These are phyloP conservation scores for Theileria orientalis DNA, from an alignment of 169 alveolate species.

Conservation along the genomic window DNA sequence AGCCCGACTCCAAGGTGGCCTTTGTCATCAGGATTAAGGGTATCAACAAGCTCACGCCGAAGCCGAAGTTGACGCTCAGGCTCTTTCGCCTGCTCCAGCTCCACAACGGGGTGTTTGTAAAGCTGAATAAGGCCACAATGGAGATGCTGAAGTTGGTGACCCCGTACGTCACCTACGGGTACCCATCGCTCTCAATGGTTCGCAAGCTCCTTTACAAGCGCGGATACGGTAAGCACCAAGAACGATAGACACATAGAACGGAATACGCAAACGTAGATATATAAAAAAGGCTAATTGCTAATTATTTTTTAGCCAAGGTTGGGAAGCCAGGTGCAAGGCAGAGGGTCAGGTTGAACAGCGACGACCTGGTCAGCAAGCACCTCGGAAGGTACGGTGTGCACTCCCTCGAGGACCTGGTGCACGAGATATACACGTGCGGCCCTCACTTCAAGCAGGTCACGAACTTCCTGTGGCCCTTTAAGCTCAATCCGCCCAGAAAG, in stretches of 20 bases:
- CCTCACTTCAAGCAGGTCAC: constrained; percentile 98
- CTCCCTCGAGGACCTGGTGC: constrained; percentile 97
- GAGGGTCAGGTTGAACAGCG: constrained; percentile 68
- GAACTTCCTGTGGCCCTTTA: constrained; percentile 98
- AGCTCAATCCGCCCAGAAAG: constrained; percentile 95
- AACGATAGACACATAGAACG: too few species aligned
- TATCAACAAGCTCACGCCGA: constrained; percentile 97
- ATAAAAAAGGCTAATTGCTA: constrained; percentile 9
- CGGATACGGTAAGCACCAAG: constrained; percentile 87
- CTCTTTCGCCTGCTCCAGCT: constrained; percentile 96
- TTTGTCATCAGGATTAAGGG: constrained; percentile 94
- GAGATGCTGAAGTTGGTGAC: constrained; percentile 95
- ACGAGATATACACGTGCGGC: constrained; percentile 97
- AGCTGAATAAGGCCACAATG: constrained; percentile 95
- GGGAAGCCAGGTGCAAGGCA: constrained; percentile 81
- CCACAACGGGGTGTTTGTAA: constrained; percentile 97
- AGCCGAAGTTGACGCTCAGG: constrained; percentile 91
- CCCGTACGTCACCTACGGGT: constrained; percentile 97
- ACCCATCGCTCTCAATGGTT: constrained; percentile 93
- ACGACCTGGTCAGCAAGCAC: constrained; percentile 66
- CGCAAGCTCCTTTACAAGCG: constrained; percentile 96
- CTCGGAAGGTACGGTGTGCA: constrained; percentile 76
- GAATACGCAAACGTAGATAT: constrained; percentile 33
- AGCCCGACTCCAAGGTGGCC: constrained; percentile 93
- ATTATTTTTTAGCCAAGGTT: constrained; percentile 57